Percentiles rank a stretch among this genome's conserved stretches.
Evolutionary conservation across 306 rosid species (phyloP).

Genomic region (Gastrolobium bilobum): DNA sequence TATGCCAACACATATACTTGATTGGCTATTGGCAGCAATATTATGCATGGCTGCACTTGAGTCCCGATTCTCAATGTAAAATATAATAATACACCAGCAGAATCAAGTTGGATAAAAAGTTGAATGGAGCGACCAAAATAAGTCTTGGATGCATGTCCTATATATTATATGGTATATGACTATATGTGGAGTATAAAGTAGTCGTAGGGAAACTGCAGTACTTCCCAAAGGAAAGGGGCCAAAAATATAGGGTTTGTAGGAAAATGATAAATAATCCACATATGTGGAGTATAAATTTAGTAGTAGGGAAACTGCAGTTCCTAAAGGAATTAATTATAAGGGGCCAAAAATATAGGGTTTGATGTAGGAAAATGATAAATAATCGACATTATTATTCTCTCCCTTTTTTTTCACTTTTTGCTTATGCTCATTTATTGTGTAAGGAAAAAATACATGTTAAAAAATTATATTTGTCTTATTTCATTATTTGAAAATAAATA

Average conservation of each 20-base stretch:
- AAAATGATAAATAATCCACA: neutral
- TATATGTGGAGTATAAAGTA: slow-evolving; percentile 32
- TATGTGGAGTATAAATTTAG: no score
- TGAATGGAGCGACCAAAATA: neutral
- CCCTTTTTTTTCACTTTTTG: no score
- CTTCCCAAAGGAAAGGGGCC: slow-evolving; percentile 44
- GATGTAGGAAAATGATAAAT: no score
- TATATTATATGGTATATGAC: neutral
- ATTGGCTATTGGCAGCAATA: neutral
- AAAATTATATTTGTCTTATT: no score
- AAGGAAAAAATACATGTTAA: no score
- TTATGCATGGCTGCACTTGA: neutral
- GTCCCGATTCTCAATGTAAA: neutral
- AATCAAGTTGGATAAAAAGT: neutral
- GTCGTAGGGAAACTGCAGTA: slow-evolving; percentile 55
- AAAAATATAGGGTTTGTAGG: slow-evolving; percentile 32
- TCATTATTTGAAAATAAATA: no score
- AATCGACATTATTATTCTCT: no score
- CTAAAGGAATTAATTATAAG: no score
- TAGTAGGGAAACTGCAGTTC: no score
- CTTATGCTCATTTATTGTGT: no score
- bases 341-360: no score
- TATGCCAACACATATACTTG: neutral
- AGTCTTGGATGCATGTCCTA: slow-evolving; percentile 31
- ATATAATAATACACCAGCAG: neutral